These are phyloP conservation scores for Plasmodium fragile DNA, from an alignment of 169 alveolate genomes.

Conservation along the genomic window DNA sequence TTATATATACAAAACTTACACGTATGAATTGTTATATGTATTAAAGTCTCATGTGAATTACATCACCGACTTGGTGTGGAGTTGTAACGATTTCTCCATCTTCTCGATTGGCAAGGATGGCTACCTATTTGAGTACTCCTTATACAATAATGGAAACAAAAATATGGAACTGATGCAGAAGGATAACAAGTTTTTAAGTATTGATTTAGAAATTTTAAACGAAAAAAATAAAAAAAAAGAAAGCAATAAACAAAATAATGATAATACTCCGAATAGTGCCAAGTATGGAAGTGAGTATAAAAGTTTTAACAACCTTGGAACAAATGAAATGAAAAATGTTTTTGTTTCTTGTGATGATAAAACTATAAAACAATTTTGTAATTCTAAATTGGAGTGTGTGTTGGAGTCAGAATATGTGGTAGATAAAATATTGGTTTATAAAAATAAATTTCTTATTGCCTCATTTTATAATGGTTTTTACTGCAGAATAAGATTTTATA, in stretches of 20 bases:
- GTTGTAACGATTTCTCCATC: conserved; percentile 40
- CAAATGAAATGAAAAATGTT: conserved; percentile 48
- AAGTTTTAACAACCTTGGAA: conserved; percentile 9
- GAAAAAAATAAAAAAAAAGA: conserved; percentile 11
- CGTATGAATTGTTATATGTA: conserved; percentile 53
- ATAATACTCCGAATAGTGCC: background rate
- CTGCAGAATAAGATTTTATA: conserved; percentile 56
- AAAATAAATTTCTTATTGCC: conserved; percentile 60
- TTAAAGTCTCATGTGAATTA: conserved; percentile 67
- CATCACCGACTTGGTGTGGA: conserved; percentile 64
- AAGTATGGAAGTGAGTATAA: conserved; percentile 59
- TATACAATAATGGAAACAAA: conserved; percentile 73
- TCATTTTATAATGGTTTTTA: conserved; percentile 66
- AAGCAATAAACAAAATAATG: background rate
- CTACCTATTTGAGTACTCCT: conserved; percentile 63
- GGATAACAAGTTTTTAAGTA: conserved; percentile 61
- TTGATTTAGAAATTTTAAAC: conserved; percentile 50
- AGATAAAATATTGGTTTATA: conserved; percentile 56
- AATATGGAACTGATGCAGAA: conserved; percentile 64
- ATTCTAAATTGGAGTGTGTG: conserved; percentile 49
- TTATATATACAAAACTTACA: conserved; percentile 65
- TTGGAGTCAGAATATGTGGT: conserved; percentile 47
- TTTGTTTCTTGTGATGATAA: conserved; percentile 74
- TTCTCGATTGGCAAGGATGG: conserved; percentile 74
- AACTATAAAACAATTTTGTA: conserved; percentile 63